Percentiles rank a stretch among this genome's conserved stretches.
Conservation (phyloP, 768 basidiomycete genomes). For the Amanita pseudoporphyria region DNA sequence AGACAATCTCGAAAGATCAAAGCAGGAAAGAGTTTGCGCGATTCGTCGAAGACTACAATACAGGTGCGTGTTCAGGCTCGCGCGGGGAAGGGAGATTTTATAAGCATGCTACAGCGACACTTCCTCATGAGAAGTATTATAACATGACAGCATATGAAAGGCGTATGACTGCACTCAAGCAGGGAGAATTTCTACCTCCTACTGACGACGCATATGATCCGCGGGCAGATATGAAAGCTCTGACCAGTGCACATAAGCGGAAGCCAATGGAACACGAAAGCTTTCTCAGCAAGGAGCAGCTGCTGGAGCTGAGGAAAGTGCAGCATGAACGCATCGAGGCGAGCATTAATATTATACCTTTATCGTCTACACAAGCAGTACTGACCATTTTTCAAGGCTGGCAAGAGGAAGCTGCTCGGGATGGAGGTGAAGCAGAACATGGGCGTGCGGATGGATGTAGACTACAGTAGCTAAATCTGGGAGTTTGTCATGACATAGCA, state of each 20-base stretch:
- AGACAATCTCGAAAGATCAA: constrained; percentile 78
- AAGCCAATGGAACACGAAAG: constrained; percentile 57
- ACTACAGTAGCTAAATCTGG: constrained; percentile 12
- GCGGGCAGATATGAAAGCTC: constrained; percentile 74
- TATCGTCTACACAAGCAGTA: background rate
- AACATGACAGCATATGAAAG: constrained; percentile 79
- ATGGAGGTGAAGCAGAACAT: constrained; percentile 81
- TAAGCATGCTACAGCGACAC: constrained; percentile 49
- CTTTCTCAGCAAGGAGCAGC: constrained; percentile 69
- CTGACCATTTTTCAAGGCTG: constrained; percentile 33
- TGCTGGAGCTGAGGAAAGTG: constrained; percentile 72
- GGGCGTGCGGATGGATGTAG: constrained; percentile 75
- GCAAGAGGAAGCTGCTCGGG: constrained; percentile 79
- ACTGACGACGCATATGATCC: constrained; percentile 70
- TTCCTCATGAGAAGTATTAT: constrained; percentile 94
- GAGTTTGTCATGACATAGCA: background rate
- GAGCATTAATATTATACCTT: constrained; percentile 16
- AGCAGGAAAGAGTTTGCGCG: constrained; percentile 76
- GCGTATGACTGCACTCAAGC: constrained; percentile 75
- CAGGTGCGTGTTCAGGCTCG: constrained; percentile 34
- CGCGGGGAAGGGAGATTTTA: too few relatives aligned
- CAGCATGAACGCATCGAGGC: constrained; percentile 84
- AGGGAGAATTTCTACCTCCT: constrained; percentile 76
- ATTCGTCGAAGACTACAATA: constrained; percentile 81
- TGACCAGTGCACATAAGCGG: constrained; percentile 63